Conservation (phyloP, 2,329 filamentous ascomycete species). For the Paraphaeosphaeria sporulosa region DNA sequence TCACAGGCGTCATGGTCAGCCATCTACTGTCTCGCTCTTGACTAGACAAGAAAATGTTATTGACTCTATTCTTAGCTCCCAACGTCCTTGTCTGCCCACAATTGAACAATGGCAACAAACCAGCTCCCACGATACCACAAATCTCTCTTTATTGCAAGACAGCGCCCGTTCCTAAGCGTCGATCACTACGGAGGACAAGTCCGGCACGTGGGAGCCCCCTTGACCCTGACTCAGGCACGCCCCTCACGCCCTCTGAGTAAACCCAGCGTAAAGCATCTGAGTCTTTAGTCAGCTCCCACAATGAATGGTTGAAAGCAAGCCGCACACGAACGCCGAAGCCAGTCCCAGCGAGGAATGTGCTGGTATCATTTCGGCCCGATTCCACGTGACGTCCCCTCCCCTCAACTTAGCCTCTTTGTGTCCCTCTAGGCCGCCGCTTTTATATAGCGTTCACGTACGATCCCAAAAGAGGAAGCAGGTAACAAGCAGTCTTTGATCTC, state of each 20-base stretch:
- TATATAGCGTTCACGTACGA: neutral
- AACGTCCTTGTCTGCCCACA: neutral
- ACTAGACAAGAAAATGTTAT: neutral
- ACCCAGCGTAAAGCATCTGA: neutral
- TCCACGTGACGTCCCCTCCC: neutral
- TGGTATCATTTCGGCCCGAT: neutral
- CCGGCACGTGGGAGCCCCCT: neutral
- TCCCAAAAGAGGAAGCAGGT: neutral
- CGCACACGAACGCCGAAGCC: neutral
- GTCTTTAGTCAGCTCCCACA: neutral
- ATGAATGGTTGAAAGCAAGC: neutral
- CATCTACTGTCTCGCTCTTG: neutral
- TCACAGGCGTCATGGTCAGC: neutral
- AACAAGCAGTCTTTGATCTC: neutral
- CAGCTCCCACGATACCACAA: neutral
- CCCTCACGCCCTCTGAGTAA: neutral
- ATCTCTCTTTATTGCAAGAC: neutral
- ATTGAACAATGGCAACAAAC: neutral
- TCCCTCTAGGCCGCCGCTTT: neutral
- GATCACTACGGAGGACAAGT: neutral
- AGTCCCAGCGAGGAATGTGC: neutral
- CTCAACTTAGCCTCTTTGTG: neutral
- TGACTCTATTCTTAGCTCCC: neutral
- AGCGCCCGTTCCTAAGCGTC: neutral
- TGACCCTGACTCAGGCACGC: neutral